Conservation (phyloP, 139 green algal genomes). For the Zygnema cylindricum region DNA sequence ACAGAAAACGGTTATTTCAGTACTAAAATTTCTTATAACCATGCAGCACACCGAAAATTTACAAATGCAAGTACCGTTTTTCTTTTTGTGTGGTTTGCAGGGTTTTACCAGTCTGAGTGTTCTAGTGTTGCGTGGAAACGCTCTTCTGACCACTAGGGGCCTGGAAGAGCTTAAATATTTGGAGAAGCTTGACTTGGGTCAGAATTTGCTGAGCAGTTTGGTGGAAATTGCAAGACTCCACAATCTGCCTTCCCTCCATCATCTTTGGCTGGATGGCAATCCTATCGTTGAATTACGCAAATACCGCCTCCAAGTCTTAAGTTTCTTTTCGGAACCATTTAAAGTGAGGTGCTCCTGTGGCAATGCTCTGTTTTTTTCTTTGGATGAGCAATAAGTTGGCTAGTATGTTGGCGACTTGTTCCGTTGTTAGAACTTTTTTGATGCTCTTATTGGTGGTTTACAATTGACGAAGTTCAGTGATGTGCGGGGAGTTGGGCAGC, state of each 20-base stretch:
- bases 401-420: too few relatives aligned
- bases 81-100: too few relatives aligned
- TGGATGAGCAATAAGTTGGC: too few relatives aligned
- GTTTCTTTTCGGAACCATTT: constrained; percentile 5
- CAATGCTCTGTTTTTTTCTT: too few relatives aligned
- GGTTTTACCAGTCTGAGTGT: background rate
- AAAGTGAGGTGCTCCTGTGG: background rate
- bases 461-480: too few relatives aligned
- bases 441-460: too few relatives aligned
- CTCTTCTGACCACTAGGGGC: background rate
- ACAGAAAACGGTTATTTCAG: too few relatives aligned
- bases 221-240: constrained; percentile 14
- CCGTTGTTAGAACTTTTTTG: too few relatives aligned
- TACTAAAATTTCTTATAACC: too few relatives aligned
- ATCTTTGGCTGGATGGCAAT: constrained; percentile 22
- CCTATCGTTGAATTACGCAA: background rate
- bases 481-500: too few relatives aligned
- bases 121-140: constrained; percentile 12
- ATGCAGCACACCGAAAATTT: too few relatives aligned
- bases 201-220: constrained; percentile 13
- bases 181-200: constrained; percentile 32
- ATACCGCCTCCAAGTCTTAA: background rate
- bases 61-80: too few relatives aligned
- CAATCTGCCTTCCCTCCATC: background rate
- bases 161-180: constrained; percentile 7